phyloP scores from a whole-genome alignment of 306 rosid genomes.

The Ormosia emarginata region DNA sequence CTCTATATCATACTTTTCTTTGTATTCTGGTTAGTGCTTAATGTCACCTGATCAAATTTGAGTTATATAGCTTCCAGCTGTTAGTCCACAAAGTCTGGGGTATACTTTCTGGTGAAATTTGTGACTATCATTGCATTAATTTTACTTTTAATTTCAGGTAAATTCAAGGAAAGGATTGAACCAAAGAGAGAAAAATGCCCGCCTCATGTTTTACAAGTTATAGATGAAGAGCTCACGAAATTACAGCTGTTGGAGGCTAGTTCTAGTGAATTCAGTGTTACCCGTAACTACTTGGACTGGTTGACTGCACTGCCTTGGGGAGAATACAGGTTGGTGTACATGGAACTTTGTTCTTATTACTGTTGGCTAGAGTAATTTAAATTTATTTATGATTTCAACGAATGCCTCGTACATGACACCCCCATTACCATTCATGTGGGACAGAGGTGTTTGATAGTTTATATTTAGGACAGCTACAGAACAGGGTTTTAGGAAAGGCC shows the following conservation, averaged over 20 bases:
- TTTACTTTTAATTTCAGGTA: slow-evolving; percentile 50
- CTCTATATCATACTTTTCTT: not conserved
- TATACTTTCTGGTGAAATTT: slow-evolving; percentile 1
- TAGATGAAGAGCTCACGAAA: slow-evolving; percentile 93
- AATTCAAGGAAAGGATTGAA: slow-evolving; percentile 92
- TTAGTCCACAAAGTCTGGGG: slow-evolving; percentile 3
- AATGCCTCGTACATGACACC: not conserved
- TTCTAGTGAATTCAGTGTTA: slow-evolving; percentile 96
- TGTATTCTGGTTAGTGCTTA: not conserved
- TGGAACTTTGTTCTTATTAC: slow-evolving; percentile 6
- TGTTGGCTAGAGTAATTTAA: not conserved
- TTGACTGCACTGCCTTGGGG: slow-evolving; percentile 98
- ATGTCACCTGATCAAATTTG: not conserved
- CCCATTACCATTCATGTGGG: not conserved
- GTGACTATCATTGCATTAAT: slow-evolving; percentile 14
- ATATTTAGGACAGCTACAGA: not conserved
- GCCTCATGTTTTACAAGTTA: slow-evolving; percentile 88
- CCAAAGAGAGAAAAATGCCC: slow-evolving; percentile 94
- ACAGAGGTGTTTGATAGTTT: not conserved
- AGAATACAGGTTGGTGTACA: slow-evolving; percentile 70
- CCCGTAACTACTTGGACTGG: slow-evolving; percentile 99
- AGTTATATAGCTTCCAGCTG: not conserved
- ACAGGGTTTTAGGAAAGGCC: not conserved
- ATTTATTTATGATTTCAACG: slow-evolving; percentile 1
- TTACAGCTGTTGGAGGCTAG: slow-evolving; percentile 94